Base-by-base conservation (phyloP, 768 basidiomycete species). In the Pholiota molesta region DNA sequence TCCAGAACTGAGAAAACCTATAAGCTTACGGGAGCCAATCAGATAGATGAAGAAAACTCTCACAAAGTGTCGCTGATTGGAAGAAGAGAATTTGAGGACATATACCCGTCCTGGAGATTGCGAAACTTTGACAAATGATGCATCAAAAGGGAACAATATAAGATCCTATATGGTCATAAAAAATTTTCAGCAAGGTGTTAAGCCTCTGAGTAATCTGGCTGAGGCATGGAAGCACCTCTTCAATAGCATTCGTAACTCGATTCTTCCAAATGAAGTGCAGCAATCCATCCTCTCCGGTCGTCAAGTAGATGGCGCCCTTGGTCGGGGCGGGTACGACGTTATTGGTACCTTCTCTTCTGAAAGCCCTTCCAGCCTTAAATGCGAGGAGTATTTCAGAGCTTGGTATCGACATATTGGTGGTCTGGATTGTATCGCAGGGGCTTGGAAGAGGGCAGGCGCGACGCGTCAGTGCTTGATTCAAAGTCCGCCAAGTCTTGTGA, bases 41-140 rank as follows among this genome's bases (percentile, higher is more conserved):
- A 42, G 23, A 31, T 21, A 47, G 2, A 55, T 16, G 14, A 9
- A n/a, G 35, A 60, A 35, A 2, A 62, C 10, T 65, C 64, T 35
- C 70, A 96, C 95, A 73, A 97, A 97, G 73, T 95, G 91, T 64
- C 87, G 86, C 71, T 94, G 91, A 72, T 94, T 85, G 14, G 94
- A 96, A 21, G 92, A 94, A 0, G 90, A 88, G 78, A 97, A 97
- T 75, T 92, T 94, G 73, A 97, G 88, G 64, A 96, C 92, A 67
- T 92, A 94, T 5, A 90, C 87, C 63, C 94, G 80, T 6, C 91
- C 92, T 33, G 69, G 54, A 7, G 89, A 83, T 69, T 93, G 86
- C 1, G 83, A 62, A 10, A 96, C 90, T 73, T 88, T 90, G 66
- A 81, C 81, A 71, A 97, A 94, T 0, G 81, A 84, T 3, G 95